A percentile compares a stretch with the other conserved stretches of the same genome.
phyloP scores from a whole-genome alignment of 768 basidiomycete genomes.

The Boletus rufocinnamomeus region DNA sequence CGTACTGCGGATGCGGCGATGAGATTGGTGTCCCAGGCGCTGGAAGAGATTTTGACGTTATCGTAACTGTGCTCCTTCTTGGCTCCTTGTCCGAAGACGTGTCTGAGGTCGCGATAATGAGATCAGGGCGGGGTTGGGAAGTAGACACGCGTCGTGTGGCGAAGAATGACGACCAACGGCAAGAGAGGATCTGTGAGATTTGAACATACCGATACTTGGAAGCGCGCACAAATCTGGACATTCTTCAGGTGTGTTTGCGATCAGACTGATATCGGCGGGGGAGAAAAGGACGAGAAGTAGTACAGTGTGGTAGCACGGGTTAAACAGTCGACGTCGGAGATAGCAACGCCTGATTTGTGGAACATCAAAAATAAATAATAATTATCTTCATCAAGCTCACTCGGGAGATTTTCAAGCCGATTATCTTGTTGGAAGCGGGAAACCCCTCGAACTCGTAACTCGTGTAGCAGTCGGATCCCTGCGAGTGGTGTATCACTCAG shows the following conservation, averaged over 20 bases:
- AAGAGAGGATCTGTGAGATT: slow-evolving; percentile 9
- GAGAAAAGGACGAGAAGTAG: not conserved
- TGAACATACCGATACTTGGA: slow-evolving; percentile 79
- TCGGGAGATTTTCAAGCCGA: too few species aligned
- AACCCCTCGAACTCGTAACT: too few species aligned
- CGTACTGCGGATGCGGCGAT: slow-evolving; percentile 77
- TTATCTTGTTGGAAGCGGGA: too few species aligned
- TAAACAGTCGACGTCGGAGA: not conserved
- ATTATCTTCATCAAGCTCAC: too few species aligned
- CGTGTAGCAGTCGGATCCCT: too few species aligned
- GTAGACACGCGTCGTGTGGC: not conserved
- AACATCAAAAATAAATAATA: too few species aligned
- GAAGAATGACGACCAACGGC: not conserved
- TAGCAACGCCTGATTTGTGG: too few species aligned
- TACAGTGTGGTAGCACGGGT: not conserved
- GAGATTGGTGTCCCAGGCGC: slow-evolving; percentile 96
- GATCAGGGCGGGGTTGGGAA: not conserved
- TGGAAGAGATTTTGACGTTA: slow-evolving; percentile 83
- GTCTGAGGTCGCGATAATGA: slow-evolving; percentile 47
- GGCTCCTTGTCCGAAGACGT: slow-evolving; percentile 86
- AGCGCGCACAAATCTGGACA: slow-evolving; percentile 85
- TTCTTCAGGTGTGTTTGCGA: slow-evolving; percentile 28
- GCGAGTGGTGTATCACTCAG: too few species aligned
- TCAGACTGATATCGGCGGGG: not conserved
- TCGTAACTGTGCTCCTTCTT: slow-evolving; percentile 84